Percentiles rank a stretch among this genome's conserved stretches.
Conservation (phyloP, 805 yeast genomes). For the Sungouiozyma intestinalis region DNA sequence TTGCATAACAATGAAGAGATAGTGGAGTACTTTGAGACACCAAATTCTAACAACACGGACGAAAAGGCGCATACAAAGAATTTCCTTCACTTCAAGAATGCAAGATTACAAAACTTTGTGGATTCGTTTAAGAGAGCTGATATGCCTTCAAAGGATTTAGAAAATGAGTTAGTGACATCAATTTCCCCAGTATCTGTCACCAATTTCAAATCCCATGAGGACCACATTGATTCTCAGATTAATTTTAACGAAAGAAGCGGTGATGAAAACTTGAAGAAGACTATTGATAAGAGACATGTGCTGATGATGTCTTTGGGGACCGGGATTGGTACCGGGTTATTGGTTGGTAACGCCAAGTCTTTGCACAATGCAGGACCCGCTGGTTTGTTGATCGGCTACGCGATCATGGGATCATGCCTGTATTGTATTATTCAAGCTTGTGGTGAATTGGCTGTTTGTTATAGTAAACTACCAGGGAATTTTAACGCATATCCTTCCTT, state of each 20-base stretch:
- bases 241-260: neutral
- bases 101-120: conserved; percentile 5
- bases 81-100: neutral
- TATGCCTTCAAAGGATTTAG: neutral
- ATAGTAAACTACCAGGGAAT: conserved; percentile 50
- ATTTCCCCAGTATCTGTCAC: conserved; percentile 1
- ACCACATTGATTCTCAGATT: neutral
- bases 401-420: conserved; percentile 50
- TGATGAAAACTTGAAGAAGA: conserved; percentile 23
- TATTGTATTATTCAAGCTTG: conserved; percentile 50
- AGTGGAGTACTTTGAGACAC: neutral
- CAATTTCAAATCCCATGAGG: conserved; percentile 3
- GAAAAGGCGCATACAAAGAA: neutral
- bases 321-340: conserved; percentile 65
- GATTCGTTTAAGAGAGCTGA: conserved; percentile 16
- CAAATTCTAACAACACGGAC: neutral
- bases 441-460: conserved; percentile 62
- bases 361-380: conserved; percentile 57
- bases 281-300: conserved; percentile 42
- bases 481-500: conserved; percentile 52
- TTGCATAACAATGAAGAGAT: neutral
- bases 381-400: conserved; percentile 46
- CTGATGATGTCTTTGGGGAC: conserved; percentile 70
- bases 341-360: conserved; percentile 57
- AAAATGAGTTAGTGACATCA: neutral